phyloP scores from a whole-genome alignment of 164 flowering plant species.

The Warburgia ugandensis region DNA sequence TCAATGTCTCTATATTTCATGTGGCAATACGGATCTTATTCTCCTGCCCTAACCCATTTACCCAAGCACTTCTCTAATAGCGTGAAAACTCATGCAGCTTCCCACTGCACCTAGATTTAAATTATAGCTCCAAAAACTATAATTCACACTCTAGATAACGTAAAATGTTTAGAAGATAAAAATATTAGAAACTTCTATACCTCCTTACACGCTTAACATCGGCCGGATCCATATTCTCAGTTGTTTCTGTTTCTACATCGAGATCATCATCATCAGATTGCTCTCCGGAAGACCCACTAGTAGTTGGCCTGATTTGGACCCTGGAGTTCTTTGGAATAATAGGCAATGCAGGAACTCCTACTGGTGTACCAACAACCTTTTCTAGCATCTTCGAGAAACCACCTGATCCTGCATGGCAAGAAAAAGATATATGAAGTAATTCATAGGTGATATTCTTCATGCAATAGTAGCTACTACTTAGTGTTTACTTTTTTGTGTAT shows the following conservation, averaged over 20 bases:
- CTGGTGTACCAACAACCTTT: slow-evolving; percentile 38
- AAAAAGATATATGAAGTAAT: background rate
- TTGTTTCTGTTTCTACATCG: slow-evolving; percentile 59
- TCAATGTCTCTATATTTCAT: too few species aligned
- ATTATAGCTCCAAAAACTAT: too few species aligned
- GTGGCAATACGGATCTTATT: too few species aligned
- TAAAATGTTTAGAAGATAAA: too few species aligned
- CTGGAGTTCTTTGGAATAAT: slow-evolving; percentile 33
- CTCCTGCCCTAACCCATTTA: too few species aligned
- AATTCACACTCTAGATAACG: too few species aligned
- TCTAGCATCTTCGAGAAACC: slow-evolving; percentile 34
- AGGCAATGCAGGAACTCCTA: slow-evolving; percentile 40
- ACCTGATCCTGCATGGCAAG: slow-evolving; percentile 28
- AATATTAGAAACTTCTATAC: slow-evolving; percentile 23
- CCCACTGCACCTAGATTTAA: too few species aligned
- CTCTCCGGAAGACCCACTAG: slow-evolving; percentile 82
- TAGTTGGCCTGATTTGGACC: slow-evolving; percentile 35
- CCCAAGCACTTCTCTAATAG: too few species aligned
- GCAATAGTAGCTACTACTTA: background rate
- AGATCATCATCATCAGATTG: slow-evolving; percentile 81
- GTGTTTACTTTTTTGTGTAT: background rate
- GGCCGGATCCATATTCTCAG: slow-evolving; percentile 53
- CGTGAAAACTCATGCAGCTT: too few species aligned
- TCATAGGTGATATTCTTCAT: background rate
- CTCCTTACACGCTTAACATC: slow-evolving; percentile 89